Base-by-base conservation (phyloP, 768 basidiomycete genomes). In the Podaxis sp. region DNA sequence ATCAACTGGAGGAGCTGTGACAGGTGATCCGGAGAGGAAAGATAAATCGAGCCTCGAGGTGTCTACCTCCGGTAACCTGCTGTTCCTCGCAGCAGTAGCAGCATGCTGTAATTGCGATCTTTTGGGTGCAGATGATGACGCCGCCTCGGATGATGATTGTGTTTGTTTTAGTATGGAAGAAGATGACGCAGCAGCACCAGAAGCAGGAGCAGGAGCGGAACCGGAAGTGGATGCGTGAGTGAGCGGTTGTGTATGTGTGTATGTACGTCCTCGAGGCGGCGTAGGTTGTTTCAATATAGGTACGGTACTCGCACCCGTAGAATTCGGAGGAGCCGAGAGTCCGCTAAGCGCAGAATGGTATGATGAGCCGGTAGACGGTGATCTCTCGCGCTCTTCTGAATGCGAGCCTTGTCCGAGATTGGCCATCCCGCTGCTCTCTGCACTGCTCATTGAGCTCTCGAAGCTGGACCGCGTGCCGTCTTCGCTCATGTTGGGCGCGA, bases 1-100 rank as follows among this genome's bases (percentile, higher is more conserved):
- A 52, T 64, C 65, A 23, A 47, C 27, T 13, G 42, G 55, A 56
- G 35, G 47, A 38, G 61, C 27, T 21, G 57, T 48, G 36, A 50
- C 36, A 11, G 52, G 35, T 36, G 36, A 37, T 54, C 52, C 37
- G 52, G 52, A 38, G 16, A 48, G 4, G 10, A 76, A 72, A 16
- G 73, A 73, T 9, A 77, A 61, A 57, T 75, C 72, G 13, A 79
- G 61, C 50, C 64, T 64, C 18, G 72, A 68, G 21, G 66, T 71
- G 16, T 76, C 73, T 32, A 73, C 68, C 50, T 55, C 67, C 62
- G 69, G 71, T 54, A 71, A 61, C 27, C 38, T 32, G 6, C 35
- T 9, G 25, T 23, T 27, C 42, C 35, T 42, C 10, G 32, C 32
- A 36, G 52, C 52, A 37, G 52, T n/a, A 38, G 21, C 14, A 44